Evolutionary conservation across 140 eudicot species (phyloP).

Genomic region (Bidens hawaiensis): DNA sequence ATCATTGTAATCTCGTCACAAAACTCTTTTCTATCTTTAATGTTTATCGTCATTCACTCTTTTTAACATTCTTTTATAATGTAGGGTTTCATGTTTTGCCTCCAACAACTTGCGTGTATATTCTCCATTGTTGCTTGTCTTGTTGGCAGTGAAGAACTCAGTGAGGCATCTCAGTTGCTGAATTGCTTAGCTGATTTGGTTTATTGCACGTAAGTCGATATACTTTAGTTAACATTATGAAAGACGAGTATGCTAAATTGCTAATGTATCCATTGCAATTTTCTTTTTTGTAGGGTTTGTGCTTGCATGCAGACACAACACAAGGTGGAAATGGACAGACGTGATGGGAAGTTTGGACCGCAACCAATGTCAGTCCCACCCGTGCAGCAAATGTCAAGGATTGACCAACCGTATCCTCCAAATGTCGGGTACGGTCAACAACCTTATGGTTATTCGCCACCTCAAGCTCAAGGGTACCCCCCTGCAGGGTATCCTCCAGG

Average conservation of each 20-base stretch:
- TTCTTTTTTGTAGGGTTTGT: slow-evolving; percentile 61
- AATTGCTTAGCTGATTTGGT: slow-evolving; percentile 67
- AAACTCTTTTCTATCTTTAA: slow-evolving; percentile 19
- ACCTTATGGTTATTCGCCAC: slow-evolving; percentile 35
- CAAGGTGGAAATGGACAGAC: slow-evolving; percentile 95
- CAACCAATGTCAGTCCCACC: slow-evolving; percentile 84
- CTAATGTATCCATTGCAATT: slow-evolving; percentile 12
- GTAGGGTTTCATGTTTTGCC: slow-evolving; percentile 90
- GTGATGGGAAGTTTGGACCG: slow-evolving; percentile 83
- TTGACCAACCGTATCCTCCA: slow-evolving; percentile 87
- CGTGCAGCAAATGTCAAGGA: slow-evolving; percentile 81
- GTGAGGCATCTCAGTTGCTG: slow-evolving; percentile 72
- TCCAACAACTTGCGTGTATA: slow-evolving; percentile 83
- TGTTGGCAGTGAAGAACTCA: slow-evolving; percentile 70
- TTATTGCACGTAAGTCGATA: slow-evolving; percentile 61
- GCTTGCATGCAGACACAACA: slow-evolving; percentile 98
- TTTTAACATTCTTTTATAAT: slow-evolving; percentile 4
- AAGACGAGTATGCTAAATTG: neutral
- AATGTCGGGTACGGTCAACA: slow-evolving; percentile 54
- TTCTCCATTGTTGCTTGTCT: slow-evolving; percentile 65
- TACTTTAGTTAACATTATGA: neutral
- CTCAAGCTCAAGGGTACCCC: slow-evolving; percentile 49
- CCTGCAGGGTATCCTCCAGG: slow-evolving; percentile 37
- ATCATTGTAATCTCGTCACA: slow-evolving; percentile 64
- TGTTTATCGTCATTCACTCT: neutral